Conservation (phyloP, 2,329 filamentous ascomycete genomes). For the Thelonectria olida region DNA sequence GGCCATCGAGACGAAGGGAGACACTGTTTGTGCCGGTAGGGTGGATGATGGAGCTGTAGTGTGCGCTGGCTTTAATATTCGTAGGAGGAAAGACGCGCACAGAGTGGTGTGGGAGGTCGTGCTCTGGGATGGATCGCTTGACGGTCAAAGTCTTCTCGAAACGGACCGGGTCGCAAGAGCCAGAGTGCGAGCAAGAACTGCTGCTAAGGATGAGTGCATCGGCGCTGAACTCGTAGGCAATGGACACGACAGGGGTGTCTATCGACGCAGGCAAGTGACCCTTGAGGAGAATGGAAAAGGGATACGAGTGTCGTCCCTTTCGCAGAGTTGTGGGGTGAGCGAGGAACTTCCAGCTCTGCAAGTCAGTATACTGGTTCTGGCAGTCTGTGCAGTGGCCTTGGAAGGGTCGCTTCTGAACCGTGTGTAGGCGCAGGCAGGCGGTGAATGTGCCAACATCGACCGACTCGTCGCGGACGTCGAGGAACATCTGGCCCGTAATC, state of each 20-base stretch:
- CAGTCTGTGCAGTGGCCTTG: slow-evolving; percentile 82
- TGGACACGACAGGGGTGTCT: slow-evolving; percentile 74
- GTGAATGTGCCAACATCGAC: slow-evolving; percentile 77
- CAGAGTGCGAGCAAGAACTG: slow-evolving; percentile 54
- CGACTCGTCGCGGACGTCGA: slow-evolving; percentile 74
- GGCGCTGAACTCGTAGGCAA: slow-evolving; percentile 83
- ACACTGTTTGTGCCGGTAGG: slow-evolving; percentile 85
- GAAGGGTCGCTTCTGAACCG: slow-evolving; percentile 84
- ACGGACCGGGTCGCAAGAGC: slow-evolving; percentile 61
- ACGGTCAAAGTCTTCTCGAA: slow-evolving; percentile 76
- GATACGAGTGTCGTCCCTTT: slow-evolving; percentile 76
- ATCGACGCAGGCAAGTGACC: slow-evolving; percentile 88
- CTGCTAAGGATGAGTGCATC: slow-evolving; percentile 69
- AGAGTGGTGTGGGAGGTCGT: slow-evolving; percentile 85
- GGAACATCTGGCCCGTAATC: slow-evolving; percentile 82
- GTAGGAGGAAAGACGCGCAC: slow-evolving; percentile 96
- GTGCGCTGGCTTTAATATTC: slow-evolving; percentile 86
- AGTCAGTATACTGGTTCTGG: slow-evolving; percentile 72
- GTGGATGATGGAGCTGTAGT: slow-evolving; percentile 84
- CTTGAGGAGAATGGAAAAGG: slow-evolving; percentile 87
- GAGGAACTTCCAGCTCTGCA: slow-evolving; percentile 84
- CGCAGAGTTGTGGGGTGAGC: slow-evolving; percentile 60
- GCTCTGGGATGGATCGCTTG: slow-evolving; percentile 77
- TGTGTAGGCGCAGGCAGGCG: slow-evolving; percentile 75
- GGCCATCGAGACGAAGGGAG: slow-evolving; percentile 84